Conservation (phyloP, 345 rosid species). For the Rhizophora mangle region DNA sequence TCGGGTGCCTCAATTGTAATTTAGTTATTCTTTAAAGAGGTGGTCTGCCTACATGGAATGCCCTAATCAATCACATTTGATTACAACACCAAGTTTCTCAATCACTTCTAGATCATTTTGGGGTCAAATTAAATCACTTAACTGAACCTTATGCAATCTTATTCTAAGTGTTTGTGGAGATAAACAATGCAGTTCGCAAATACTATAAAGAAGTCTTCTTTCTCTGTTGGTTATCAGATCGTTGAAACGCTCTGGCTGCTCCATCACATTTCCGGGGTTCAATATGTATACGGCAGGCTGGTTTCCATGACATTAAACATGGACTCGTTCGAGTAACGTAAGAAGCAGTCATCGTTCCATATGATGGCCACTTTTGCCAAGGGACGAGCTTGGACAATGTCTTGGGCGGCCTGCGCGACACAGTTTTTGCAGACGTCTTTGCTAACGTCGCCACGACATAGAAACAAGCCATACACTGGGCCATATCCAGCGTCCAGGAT, state of each 20-base stretch:
- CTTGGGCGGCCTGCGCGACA: not conserved
- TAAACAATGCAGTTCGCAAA: no score
- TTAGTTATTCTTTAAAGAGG: no score
- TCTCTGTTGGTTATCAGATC: not conserved
- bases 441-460: conserved; percentile 1
- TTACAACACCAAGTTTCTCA: no score
- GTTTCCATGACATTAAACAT: conserved; percentile 4
- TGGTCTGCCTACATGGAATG: no score
- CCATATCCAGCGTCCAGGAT: not conserved
- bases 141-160: no score
- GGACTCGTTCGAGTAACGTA: conserved; percentile 27
- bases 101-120: no score
- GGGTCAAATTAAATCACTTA: no score
- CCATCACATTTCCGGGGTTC: not conserved
- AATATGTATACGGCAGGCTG: not conserved
- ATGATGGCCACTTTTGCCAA: conserved; percentile 18
- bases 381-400: conserved; percentile 20
- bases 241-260: not conserved
- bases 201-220: no score
- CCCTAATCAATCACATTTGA: no score
- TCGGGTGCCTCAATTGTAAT: no score
- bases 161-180: no score
- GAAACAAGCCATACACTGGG: conserved; percentile 19
- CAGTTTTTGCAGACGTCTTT: conserved; percentile 16
- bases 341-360: conserved; percentile 38